Evolutionary conservation across 768 basidiomycete genomes (phyloP).

Genomic region (Phallus indusiatus): DNA sequence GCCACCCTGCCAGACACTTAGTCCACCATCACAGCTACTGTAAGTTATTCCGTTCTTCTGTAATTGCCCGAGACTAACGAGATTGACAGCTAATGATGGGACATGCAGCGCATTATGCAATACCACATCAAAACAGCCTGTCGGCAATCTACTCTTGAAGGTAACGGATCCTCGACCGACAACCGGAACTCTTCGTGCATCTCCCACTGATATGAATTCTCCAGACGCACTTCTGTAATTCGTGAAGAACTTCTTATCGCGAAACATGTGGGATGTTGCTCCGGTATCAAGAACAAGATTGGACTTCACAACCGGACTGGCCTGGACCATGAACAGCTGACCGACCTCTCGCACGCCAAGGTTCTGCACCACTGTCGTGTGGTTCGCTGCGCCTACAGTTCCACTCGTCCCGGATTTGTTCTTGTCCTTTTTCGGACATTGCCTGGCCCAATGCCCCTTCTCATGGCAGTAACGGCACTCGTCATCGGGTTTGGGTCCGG

Average conservation of each 20-base stretch:
- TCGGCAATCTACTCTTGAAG: conserved; percentile 11
- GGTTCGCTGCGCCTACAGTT: conserved; percentile 5
- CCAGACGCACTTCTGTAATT: background rate
- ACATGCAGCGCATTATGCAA: conserved; percentile 13
- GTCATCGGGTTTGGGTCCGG: conserved; percentile 6
- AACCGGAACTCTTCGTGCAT: conserved; percentile 2
- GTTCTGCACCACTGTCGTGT: background rate
- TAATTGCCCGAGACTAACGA: too few species aligned
- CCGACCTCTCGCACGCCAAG: conserved; percentile 10
- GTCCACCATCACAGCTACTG: background rate
- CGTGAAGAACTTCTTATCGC: conserved; percentile 9
- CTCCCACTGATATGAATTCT: conserved; percentile 14
- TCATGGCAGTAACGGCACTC: conserved; percentile 12
- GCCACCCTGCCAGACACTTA: conserved; percentile 1
- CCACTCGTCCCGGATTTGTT: background rate
- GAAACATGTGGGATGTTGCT: conserved; percentile 15
- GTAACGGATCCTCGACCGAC: conserved; percentile 13
- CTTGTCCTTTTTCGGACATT: conserved; percentile 13
- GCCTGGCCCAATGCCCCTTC: conserved; percentile 15
- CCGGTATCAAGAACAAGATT: conserved; percentile 11
- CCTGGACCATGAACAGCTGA: background rate
- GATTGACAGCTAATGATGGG: conserved; percentile 14
- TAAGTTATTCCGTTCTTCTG: conserved; percentile 3
- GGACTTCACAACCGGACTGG: background rate
- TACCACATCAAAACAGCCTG: conserved; percentile 4